phyloP scores from a whole-genome alignment of 1,284 basidiomycete genomes.

The Rhodotorula sp. region DNA sequence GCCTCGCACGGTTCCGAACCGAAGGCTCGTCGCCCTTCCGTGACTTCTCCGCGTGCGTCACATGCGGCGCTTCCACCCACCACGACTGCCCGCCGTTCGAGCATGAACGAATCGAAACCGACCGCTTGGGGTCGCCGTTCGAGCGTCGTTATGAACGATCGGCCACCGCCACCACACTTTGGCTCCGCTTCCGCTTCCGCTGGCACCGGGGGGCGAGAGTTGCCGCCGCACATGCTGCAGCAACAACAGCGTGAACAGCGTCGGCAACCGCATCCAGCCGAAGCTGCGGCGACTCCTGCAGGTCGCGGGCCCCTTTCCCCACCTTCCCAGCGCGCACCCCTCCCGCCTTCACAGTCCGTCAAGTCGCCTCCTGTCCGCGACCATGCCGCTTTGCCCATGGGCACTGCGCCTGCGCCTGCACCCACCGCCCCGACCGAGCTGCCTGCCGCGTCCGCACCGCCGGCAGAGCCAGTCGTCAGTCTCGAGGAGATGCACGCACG shows the following conservation, averaged over 20 bases:
- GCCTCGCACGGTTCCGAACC: not conserved
- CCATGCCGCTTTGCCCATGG: not conserved
- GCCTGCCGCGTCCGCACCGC: not conserved
- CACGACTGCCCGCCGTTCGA: slow-evolving; percentile 2
- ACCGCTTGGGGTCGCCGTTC: not conserved
- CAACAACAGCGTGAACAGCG: not conserved
- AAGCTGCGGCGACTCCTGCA: slow-evolving; percentile 49
- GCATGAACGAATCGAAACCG: slow-evolving; percentile 39
- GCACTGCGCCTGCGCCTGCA: not conserved
- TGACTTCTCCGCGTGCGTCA: slow-evolving; percentile 9
- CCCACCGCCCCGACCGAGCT: not conserved
- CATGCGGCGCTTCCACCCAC: slow-evolving; percentile 5
- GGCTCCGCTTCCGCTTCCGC: not conserved
- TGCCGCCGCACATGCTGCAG: slow-evolving; percentile 6
- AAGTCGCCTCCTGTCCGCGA: not conserved
- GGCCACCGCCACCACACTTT: slow-evolving; percentile 47
- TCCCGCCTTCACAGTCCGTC: slow-evolving; percentile 26
- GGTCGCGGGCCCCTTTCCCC: slow-evolving; percentile 46
- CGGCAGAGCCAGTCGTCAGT: slow-evolving; percentile 52
- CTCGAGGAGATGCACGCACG: slow-evolving; percentile 71
- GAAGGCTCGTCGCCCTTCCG: not conserved
- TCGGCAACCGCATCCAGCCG: not conserved
- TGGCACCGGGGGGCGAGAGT: slow-evolving; percentile 2
- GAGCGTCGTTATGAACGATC: slow-evolving; percentile 15
- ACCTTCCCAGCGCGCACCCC: slow-evolving; percentile 41